Conservation (phyloP, 2,329 filamentous ascomycete species). For the Scedosporium aurantiacum region DNA sequence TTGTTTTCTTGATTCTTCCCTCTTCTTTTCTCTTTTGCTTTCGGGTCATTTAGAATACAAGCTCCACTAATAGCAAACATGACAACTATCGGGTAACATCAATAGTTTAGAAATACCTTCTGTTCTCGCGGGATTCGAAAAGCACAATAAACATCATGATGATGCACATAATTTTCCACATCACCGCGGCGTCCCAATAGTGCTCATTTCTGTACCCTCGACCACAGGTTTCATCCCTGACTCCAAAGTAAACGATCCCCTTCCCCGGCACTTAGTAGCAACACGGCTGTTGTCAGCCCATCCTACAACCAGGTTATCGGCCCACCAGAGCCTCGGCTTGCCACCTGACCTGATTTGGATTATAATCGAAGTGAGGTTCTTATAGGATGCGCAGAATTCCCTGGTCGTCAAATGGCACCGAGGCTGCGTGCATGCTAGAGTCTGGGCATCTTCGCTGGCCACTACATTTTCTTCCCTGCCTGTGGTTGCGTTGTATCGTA, state of each 20-base stretch:
- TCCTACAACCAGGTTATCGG: background rate
- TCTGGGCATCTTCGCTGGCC: background rate
- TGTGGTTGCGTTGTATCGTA: constrained; percentile 12
- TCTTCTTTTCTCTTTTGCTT: too few relatives aligned
- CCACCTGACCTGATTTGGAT: background rate
- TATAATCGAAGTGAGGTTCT: constrained; percentile 1
- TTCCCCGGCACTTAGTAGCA: background rate
- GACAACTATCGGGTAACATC: too few relatives aligned
- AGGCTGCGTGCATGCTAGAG: background rate
- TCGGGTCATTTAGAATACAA: too few relatives aligned
- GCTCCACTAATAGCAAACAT: too few relatives aligned
- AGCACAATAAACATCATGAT: too few relatives aligned
- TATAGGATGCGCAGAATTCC: background rate
- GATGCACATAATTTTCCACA: too few relatives aligned
- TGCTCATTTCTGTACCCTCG: background rate
- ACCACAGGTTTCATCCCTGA: too few relatives aligned
- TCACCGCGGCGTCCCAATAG: too few relatives aligned
- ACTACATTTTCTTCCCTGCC: background rate
- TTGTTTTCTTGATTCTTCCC: too few relatives aligned
- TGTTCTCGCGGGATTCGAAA: too few relatives aligned
- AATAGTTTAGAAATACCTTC: too few relatives aligned
- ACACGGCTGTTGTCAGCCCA: background rate
- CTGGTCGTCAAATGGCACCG: background rate
- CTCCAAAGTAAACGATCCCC: background rate
- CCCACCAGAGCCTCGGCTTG: background rate